Evolutionary conservation across 495 filamentous ascomycete genomes (phyloP), one percentile per base, ranked within the genome.

Genomic region (Penicillium manginii): DNA sequence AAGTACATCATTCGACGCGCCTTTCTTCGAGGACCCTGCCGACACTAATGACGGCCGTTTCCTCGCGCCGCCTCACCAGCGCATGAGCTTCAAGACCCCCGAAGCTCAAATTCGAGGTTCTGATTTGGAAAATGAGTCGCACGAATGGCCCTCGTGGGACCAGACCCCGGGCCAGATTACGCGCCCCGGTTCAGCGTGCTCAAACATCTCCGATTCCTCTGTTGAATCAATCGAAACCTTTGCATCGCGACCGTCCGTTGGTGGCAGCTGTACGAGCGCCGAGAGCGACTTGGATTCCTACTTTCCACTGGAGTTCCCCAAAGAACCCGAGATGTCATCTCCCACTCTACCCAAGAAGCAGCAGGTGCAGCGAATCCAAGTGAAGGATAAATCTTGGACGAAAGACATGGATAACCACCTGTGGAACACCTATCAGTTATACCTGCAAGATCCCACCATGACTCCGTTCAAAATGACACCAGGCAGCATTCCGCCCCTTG

Each of bases 401-500:
- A 83, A 87, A 46, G 89, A 91, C 18, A 96, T 96, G 91, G 92
- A 93, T 72, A 86, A 88, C 35, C 94, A 98, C 68, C 73, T 98
- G 29, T 98, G 96, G 96, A 86, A 89, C 33, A 92, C 90, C 2
- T 98, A 96, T 67, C 78, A 90, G 61, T 70, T 89, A 10, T 98
- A 97, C 67, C 78, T 97, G 11, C 88, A 92, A 61, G 92, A 98
- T 70, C 93, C 94, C 32, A 92, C 88, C 10, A 89, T 96, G 26
- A 98, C 94, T 2, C 94, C 94, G 0, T 93, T 98, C 75, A 92
- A 93, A 64, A 88, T 91, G 77, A 84, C 92, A 15, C 92, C 93
- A 19, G 93, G 91, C 52, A 84, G 84, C 54, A 85, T 93, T 37
- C 94, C 94, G 21, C 94, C 94, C 12, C 80, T 94, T 37, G 96